Conservation (phyloP, 768 basidiomycete genomes). For the Collybia sp. region DNA sequence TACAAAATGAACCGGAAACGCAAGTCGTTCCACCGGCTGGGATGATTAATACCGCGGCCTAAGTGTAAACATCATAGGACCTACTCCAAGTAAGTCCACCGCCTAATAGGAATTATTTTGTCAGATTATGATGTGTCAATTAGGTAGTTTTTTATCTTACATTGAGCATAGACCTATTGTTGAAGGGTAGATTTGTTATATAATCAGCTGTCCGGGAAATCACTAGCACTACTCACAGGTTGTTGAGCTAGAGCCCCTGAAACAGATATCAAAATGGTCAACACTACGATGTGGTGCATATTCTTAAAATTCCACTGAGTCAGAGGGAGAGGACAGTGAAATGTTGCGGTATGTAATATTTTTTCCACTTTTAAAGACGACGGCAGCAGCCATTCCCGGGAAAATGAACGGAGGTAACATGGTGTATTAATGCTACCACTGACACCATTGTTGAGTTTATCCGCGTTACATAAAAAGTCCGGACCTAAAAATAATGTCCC, state of each 20-base stretch:
- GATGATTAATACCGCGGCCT: no score
- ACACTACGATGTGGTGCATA: conserved; percentile 4
- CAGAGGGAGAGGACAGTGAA: background rate
- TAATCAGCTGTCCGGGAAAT: background rate
- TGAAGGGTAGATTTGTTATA: background rate
- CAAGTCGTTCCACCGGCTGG: conserved; percentile 27
- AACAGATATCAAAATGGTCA: conserved; percentile 6
- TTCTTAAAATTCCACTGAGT: background rate
- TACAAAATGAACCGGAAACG: conserved; percentile 28
- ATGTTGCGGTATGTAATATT: no score
- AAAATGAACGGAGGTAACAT: background rate
- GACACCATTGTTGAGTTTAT: background rate
- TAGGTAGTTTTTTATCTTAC: conserved; percentile 4
- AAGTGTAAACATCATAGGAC: background rate
- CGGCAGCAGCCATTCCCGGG: background rate
- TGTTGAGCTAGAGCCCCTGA: conserved; percentile 15
- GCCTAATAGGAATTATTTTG: conserved; percentile 8
- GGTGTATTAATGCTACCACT: background rate
- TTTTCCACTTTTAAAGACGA: no score
- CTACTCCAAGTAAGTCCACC: conserved; percentile 20
- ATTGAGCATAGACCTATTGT: conserved; percentile 12
- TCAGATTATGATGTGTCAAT: background rate
- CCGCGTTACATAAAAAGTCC: no score
- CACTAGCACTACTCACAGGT: conserved; percentile 9
- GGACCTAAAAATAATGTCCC: no score